Conservation (phyloP, 2,329 filamentous ascomycete species). For the Penicillium sp. region DNA sequence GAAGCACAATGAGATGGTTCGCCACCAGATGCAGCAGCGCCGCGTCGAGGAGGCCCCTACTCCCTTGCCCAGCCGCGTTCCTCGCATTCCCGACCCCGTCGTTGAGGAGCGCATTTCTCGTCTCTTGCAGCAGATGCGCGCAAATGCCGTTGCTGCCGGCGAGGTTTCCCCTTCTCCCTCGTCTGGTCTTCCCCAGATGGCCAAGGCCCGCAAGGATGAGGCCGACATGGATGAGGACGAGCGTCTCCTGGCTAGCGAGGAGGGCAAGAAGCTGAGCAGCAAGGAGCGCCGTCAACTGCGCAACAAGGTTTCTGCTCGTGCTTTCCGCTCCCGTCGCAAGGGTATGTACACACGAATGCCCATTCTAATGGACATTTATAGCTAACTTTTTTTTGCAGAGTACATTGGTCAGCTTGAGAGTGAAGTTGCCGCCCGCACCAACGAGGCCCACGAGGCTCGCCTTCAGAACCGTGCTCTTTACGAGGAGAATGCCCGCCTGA, state of each 20-base stretch:
- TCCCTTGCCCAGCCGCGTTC: conserved; percentile 31
- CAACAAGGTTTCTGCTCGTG: conserved; percentile 97
- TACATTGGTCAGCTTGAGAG: conserved; percentile 93
- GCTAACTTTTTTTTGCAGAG: conserved; percentile 57
- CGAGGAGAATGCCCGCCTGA: conserved; percentile 81
- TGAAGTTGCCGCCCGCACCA: conserved; percentile 80
- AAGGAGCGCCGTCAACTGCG: conserved; percentile 96
- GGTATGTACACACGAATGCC: conserved; percentile 58
- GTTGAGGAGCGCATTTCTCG: conserved; percentile 93
- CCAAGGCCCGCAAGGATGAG: conserved; percentile 83
- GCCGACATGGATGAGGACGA: conserved; percentile 99
- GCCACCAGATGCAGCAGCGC: conserved; percentile 53
- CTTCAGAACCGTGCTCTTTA: conserved; percentile 76
- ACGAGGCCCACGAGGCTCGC: conserved; percentile 78
- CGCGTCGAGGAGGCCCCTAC: conserved; percentile 30
- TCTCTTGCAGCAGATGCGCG: conserved; percentile 86
- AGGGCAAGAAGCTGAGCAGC: conserved; percentile 98
- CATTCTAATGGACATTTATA: neutral
- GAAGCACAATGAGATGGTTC: conserved; percentile 58
- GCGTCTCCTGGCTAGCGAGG: conserved; percentile 87
- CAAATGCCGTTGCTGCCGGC: conserved; percentile 61
- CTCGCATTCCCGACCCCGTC: conserved; percentile 60
- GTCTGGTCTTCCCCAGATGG: conserved; percentile 62
- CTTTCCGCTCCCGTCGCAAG: conserved; percentile 97
- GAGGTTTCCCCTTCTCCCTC: conserved; percentile 45